Evolutionary conservation across 805 yeast genomes (phyloP), one percentile per base, ranked within the genome.

Genomic region (Saturnispora mendoncae): DNA sequence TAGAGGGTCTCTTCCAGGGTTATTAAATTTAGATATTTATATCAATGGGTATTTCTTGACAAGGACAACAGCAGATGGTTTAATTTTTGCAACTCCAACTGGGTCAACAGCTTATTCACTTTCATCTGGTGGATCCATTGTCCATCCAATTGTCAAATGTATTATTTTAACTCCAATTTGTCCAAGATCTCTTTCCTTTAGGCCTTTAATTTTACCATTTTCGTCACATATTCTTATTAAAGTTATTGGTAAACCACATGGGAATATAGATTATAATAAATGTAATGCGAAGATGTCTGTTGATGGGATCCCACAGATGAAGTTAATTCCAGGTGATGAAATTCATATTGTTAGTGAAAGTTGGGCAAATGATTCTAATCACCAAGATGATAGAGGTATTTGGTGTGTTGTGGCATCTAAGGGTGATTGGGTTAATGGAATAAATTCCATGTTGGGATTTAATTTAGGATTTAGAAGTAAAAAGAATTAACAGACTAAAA

Each of bases 81-180:
- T 88, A 7, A 75, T 79, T 4, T 68, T 86, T 35, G 72, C 92
- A 3, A 84, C 97, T 0, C 97, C 97, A 14, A 88, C 97, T 0
- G 97, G 97, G 0, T 84, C 95, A 8, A 88, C 97, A 0, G 96
- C 97, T 0, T 88, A 88, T 55, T 84, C 95, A 0, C 65, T 88
- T 39, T 75, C 85, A 23, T 76, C 94, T 1, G 97, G 97, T 12
- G 97, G 97, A 1, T 78, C 95, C 12, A 88, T 88, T 45, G 90
- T 85, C 2, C 94, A 88, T 49, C 97, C 97, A 0, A 63, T 78
- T 39, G 94, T 88, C 7, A 81, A 86, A 13, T 80, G 92, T 46
- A 79, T 85, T 9, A 63, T 88, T 36, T 60, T 88, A 25, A 84
- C 96, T 0, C 97, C 97, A 9, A 84, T 88, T 38, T 87, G 96